phyloP scores from a whole-genome alignment of 192 early-diverging fungal genomes.

The Rhizophagus prolifer region DNA sequence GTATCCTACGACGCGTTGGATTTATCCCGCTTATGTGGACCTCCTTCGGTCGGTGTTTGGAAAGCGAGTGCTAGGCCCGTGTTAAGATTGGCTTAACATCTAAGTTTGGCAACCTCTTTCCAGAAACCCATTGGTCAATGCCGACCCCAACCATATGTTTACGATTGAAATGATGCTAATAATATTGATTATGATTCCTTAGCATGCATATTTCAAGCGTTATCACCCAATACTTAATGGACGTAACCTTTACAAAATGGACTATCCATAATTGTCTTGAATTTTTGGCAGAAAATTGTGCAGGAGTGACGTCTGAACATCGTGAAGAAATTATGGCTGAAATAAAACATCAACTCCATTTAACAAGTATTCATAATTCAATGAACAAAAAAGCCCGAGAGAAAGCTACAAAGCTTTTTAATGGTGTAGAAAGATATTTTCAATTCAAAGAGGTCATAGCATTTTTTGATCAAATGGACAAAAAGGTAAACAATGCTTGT shows the following conservation, averaged over 20 bases:
- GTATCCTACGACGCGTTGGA: background rate
- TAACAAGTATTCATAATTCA: constrained; percentile 20
- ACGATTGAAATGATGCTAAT: too few species aligned
- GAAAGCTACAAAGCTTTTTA: constrained; percentile 21
- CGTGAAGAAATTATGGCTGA: constrained; percentile 11
- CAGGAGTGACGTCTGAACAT: background rate
- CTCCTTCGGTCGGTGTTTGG: background rate
- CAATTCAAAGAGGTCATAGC: constrained; percentile 10
- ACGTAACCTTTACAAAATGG: constrained; percentile 10
- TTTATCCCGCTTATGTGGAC: background rate
- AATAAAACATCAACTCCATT: constrained; percentile 23
- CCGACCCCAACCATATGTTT: too few species aligned
- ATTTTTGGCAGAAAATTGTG: background rate
- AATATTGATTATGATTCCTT: too few species aligned
- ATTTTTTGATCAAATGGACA: constrained; percentile 19
- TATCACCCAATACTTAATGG: background rate
- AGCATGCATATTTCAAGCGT: too few species aligned
- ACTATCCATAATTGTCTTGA: constrained; percentile 6
- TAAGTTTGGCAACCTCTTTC: background rate
- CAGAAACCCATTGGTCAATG: background rate
- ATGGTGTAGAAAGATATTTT: background rate
- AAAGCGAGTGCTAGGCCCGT: background rate
- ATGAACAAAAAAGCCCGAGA: constrained; percentile 1
- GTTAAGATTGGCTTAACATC: background rate
- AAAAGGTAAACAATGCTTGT: constrained; percentile 19